Evolutionary conservation across 805 yeast genomes (phyloP), one percentile per base, ranked within the genome.

Genomic region (Wickerhamomyces tratensis): DNA sequence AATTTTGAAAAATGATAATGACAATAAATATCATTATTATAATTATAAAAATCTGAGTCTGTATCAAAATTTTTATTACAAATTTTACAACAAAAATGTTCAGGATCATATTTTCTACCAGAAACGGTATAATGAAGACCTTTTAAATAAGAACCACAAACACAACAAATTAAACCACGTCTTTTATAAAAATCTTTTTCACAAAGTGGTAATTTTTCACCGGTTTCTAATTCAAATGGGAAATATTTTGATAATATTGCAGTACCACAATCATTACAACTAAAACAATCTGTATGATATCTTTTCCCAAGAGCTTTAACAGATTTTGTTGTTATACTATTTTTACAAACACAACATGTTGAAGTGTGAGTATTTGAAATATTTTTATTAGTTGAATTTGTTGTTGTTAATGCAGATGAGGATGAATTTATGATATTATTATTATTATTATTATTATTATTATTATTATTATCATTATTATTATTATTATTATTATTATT

Each of bases 111-210:
- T 56, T 91, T 85, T 51, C 81, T 78, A 11, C 95, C 95, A 53
- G 89, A 74, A 0, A 97, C 97, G 1, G 96, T 89, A 45, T 89
- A 88, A 63, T 91, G 91, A 2, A 95, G 84, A 0, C 97, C 97
- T 52, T 96, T 67, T 40, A 94, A 69, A 5, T 96, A 95, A 26
- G 74, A 76, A 49, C 86, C 77, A 64, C 99, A 93, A 14, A 79
- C 84, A 55, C 72, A 75, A 57, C 99, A 93, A n/a, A 93, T 75
- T 41, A 93, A 71, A 44, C 86, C 84, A 43, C 88, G 74, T 51
- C 95, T 75, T 57, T 76, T 79, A 67, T 93, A 93, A 61, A 88
- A 93, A 63, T 93, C 95, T 50, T 78, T 84, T 63, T 93, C 98
- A 63, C 99, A 93, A 27, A 93, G 69, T 0, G 86, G 77, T 6